Evolutionary conservation across 345 rosid species (phyloP), one percentile per base, ranked within the genome.

Genomic region (Citrus trifoliata): DNA sequence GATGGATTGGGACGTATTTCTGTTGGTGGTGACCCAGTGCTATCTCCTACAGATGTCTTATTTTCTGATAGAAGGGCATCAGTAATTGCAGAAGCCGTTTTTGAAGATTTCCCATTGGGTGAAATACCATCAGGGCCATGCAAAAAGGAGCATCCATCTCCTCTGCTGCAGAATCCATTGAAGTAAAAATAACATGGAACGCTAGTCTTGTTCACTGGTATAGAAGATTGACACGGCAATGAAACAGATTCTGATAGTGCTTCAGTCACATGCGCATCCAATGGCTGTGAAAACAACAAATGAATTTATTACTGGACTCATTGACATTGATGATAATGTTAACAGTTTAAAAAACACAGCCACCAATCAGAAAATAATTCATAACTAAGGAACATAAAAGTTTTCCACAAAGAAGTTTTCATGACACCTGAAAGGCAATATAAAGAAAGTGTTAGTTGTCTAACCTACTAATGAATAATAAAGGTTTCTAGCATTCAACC

Each of bases 121-220:
- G 76, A 53, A 46, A 56, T 73, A 53, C 60, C 67, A 80, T 78
- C 80, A 33, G 82, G 80, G 33, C 83, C 90, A 79, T 88, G 95
- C 30, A 77, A 78, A 77, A 82, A 91, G 38, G 87, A 78, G 80
- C 95, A 91, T 56, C 59, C 80, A 59, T 85, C 87, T 18, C 91
- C 93, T 85, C 88, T 88, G 55, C 73, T 71, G 78, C 93, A 91
- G 80, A 82, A 70, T 19, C 90, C 87, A 71, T 81, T 86, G 78
- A 82, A 86, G 76, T 87, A 88, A 75, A 88, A 91, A 67, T 85
- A 80, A 81, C 93, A 89, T 55, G 88, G 90, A 62, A 79, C 68
- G 5, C 71, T 64, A 65, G 80, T 78, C 70, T 82, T 86, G 80
- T 85, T 87, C 21, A 40, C 75, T 40, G 83, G 75, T 10, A 72